Conservation (phyloP, 345 rosid genomes). For the Mallotus nudiflorus region DNA sequence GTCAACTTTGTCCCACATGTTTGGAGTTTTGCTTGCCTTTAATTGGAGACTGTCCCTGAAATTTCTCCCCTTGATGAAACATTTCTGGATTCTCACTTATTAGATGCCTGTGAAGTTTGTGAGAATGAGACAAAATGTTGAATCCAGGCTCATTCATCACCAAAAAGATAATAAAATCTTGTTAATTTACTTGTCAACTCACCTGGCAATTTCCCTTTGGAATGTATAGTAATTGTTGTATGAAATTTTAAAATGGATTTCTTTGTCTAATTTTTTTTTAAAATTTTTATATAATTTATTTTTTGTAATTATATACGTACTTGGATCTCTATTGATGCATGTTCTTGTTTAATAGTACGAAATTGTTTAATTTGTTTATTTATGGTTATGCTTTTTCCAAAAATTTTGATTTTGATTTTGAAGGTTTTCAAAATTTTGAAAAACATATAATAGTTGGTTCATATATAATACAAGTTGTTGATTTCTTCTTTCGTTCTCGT, state of each 20-base stretch:
- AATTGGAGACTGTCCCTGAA: background rate
- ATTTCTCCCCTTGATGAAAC: background rate
- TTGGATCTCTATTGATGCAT: background rate
- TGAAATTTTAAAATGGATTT: no score
- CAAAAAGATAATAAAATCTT: background rate
- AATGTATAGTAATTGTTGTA: no score
- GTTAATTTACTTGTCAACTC: background rate
- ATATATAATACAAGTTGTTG: no score
- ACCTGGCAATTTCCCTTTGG: background rate
- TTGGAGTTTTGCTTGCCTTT: background rate
- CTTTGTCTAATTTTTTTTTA: background rate
- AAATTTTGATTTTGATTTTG: no score
- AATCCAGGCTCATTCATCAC: background rate
- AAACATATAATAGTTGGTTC: no score
- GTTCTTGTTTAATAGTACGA: background rate
- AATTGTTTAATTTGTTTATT: no score
- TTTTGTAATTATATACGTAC: no score
- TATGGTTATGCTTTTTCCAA: no score
- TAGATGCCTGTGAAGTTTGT: background rate
- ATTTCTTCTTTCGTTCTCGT: no score
- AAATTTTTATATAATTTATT: background rate
- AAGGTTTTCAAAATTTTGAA: no score
- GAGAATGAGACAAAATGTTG: background rate
- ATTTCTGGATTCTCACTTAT: background rate
- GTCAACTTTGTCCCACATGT: conserved; percentile 1